Percentiles rank a stretch among this genome's conserved stretches.
phyloP scores from a whole-genome alignment of 1,139 yeast species.

The Blastobotrys arbuscula region DNA sequence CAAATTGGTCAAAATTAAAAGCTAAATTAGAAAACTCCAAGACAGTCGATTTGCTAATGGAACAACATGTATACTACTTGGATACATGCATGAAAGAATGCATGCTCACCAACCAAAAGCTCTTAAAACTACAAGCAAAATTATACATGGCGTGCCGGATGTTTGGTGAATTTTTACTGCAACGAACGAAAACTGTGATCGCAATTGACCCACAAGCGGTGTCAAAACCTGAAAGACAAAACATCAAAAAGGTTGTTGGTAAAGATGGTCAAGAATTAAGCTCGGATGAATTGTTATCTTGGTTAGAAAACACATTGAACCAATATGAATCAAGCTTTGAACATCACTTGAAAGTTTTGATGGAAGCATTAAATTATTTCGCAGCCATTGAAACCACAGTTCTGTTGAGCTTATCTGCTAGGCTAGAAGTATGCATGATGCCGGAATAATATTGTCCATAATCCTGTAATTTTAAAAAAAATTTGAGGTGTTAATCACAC shows the following conservation, averaged over 20 bases:
- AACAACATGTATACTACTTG: constrained; percentile 51
- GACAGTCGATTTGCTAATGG: constrained; percentile 51
- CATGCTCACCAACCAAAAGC: constrained; percentile 55
- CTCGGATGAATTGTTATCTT: constrained; percentile 24
- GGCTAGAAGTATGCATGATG: constrained; percentile 39
- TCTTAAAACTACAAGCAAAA: constrained; percentile 43
- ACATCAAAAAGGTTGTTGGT: constrained; percentile 35
- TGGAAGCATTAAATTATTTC: constrained; percentile 48
- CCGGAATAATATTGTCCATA: not conserved
- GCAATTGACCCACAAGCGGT: constrained; percentile 46
- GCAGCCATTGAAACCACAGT: constrained; percentile 63
- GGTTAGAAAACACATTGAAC: constrained; percentile 44
- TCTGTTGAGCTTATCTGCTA: constrained; percentile 47
- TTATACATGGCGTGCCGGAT: constrained; percentile 38
- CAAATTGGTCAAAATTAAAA: constrained; percentile 46
- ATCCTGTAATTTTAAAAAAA: not conserved
- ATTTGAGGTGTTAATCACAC: not conserved
- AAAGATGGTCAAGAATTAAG: constrained; percentile 37
- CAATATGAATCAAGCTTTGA: constrained; percentile 53
- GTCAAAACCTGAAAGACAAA: constrained; percentile 36
- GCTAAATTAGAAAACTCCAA: constrained; percentile 27
- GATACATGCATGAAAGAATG: constrained; percentile 65
- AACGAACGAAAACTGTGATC: constrained; percentile 53
- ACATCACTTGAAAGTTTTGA: constrained; percentile 48
- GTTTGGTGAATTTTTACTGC: constrained; percentile 50